phyloP scores from a whole-genome alignment of 2,329 filamentous ascomycete genomes.

The Diplodia scrobiculata region DNA sequence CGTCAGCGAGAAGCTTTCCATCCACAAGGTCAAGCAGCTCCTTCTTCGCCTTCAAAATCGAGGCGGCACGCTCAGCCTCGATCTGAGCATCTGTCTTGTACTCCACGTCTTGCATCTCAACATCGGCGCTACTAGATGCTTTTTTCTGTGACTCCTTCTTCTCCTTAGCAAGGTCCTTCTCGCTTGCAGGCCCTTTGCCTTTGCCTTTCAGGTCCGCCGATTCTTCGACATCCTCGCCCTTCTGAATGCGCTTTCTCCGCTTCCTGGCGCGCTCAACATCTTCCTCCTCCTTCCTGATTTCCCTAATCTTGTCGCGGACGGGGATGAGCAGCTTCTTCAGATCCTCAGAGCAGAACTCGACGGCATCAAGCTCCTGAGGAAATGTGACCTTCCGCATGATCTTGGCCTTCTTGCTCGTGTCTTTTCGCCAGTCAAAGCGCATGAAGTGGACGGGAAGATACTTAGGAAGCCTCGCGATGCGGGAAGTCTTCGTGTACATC shows the following conservation, averaged over 20 bases:
- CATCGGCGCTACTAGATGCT: slow-evolving; percentile 63
- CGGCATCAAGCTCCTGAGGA: slow-evolving; percentile 84
- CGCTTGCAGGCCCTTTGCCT: slow-evolving; percentile 50
- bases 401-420: slow-evolving; percentile 97
- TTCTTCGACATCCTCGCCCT: slow-evolving; percentile 49
- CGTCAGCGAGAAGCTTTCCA: slow-evolving; percentile 72
- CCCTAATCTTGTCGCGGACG: slow-evolving; percentile 93
- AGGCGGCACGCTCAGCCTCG: slow-evolving; percentile 77
- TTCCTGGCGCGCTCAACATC: slow-evolving; percentile 91
- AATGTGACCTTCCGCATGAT: slow-evolving; percentile 99
- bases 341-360: slow-evolving; percentile 94
- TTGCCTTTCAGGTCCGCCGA: slow-evolving; percentile 53
- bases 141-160: slow-evolving; percentile 50
- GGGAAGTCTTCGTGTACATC: slow-evolving; percentile 85
- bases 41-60: slow-evolving; percentile 79
- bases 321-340: slow-evolving; percentile 80
- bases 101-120: slow-evolving; percentile 68
- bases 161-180: slow-evolving; percentile 46
- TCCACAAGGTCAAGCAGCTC: slow-evolving; percentile 79
- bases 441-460: slow-evolving; percentile 97
- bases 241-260: slow-evolving; percentile 74
- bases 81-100: slow-evolving; percentile 95
- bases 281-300: slow-evolving; percentile 91
- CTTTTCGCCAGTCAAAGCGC: slow-evolving; percentile 95
- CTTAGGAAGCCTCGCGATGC: slow-evolving; percentile 86